These are phyloP conservation scores for Harringtonia lauricola DNA, from an alignment of 2,329 filamentous ascomycete species.

Conservation along the genomic window DNA sequence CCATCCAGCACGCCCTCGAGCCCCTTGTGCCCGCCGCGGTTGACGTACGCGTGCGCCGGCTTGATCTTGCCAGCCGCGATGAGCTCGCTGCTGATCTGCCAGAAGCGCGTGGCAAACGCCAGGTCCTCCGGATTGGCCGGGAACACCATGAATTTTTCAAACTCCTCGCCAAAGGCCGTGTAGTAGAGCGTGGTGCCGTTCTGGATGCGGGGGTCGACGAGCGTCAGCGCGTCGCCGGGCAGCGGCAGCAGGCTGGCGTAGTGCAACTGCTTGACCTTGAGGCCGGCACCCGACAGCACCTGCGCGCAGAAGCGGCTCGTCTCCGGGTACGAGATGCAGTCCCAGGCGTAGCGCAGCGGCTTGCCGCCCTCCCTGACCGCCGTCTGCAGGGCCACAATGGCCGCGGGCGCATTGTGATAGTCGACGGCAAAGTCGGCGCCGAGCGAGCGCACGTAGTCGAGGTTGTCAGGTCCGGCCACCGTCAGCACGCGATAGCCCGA, in stretches of 20 bases:
- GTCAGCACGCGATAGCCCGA: constrained; percentile 27
- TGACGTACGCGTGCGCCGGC: constrained; percentile 15
- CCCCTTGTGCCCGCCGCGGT: constrained; percentile 18
- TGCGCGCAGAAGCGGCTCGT: constrained; percentile 20
- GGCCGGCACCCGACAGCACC: constrained; percentile 3
- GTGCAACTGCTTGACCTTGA: not conserved
- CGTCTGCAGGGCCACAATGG: constrained; percentile 13
- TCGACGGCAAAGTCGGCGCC: constrained; percentile 37
- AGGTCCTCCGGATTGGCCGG: constrained; percentile 14
- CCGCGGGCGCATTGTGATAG: constrained; percentile 23
- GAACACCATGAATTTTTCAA: constrained; percentile 10
- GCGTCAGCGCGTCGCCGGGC: constrained; percentile 16
- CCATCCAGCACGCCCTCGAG: constrained; percentile 20
- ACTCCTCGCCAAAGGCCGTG: constrained; percentile 21
- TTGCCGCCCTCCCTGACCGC: constrained; percentile 14
- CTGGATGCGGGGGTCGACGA: constrained; percentile 25
- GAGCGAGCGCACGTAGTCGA: constrained; percentile 25
- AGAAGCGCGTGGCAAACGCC: constrained; percentile 23
- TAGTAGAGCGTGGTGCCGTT: constrained; percentile 18
- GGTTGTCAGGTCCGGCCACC: constrained; percentile 27
- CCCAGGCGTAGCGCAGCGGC: constrained; percentile 21
- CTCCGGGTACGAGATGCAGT: constrained; percentile 20
- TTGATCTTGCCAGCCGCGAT: constrained; percentile 23
- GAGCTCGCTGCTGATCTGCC: constrained; percentile 18
- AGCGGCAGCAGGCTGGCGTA: constrained; percentile 10